Conservation (phyloP, 2,329 filamentous ascomycete genomes). For the Colletotrichum sansevieriae region DNA sequence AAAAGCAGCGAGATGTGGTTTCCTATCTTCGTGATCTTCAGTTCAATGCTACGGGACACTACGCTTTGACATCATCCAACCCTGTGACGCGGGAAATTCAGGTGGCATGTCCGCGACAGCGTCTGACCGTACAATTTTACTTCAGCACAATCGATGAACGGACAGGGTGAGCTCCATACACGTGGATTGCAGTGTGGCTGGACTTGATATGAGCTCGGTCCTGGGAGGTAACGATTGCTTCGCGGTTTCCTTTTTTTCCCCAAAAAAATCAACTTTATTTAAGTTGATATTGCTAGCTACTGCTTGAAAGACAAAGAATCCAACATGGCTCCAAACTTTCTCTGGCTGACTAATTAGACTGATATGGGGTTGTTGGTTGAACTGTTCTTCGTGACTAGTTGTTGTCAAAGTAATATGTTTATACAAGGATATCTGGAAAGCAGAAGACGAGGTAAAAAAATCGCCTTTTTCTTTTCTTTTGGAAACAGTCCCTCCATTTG, state of each 20-base stretch:
- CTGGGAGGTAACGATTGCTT: no score
- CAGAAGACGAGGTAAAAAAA: neutral
- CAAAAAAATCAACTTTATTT: conserved; percentile 24
- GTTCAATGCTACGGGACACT: conserved; percentile 3
- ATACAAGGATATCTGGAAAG: conserved; percentile 34
- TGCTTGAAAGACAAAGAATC: conserved; percentile 17
- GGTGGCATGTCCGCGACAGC: conserved; percentile 10
- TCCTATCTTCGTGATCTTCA: conserved; percentile 4
- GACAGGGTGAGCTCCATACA: no score
- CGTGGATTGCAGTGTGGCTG: no score
- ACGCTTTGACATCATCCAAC: neutral
- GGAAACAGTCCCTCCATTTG: no score
- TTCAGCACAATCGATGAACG: no score
- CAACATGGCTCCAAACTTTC: neutral
- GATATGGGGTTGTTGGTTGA: neutral
- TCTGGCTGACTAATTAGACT: conserved; percentile 5
- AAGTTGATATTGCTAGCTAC: conserved; percentile 33
- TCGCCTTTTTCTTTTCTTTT: no score
- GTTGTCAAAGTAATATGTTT: conserved; percentile 12
- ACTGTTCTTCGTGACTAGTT: conserved; percentile 23
- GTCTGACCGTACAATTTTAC: neutral
- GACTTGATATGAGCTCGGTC: neutral
- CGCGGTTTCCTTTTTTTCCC: neutral
- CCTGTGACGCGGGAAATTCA: neutral
- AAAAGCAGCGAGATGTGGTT: conserved; percentile 31